Evolutionary conservation across 176 grass and related monocot genomes (phyloP).

Genomic region (Phragmites australis): DNA sequence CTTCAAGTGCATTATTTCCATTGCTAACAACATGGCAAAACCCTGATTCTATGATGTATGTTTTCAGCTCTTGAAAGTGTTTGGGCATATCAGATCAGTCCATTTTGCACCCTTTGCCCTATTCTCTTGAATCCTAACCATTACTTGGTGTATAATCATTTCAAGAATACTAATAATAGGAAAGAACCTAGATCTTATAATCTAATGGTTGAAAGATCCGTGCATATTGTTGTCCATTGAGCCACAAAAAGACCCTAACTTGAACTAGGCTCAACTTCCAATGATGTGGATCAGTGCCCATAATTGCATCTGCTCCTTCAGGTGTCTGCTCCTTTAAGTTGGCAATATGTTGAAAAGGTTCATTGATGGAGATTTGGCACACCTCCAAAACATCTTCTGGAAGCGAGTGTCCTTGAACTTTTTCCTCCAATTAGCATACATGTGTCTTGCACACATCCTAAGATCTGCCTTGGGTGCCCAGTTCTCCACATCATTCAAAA

Average conservation of each 20-base stretch:
- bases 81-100: neutral
- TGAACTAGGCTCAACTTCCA: neutral
- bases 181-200: neutral
- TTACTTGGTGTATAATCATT: neutral
- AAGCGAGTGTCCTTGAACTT: too few relatives aligned
- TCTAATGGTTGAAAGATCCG: neutral
- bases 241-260: neutral
- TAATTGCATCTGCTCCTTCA: neutral
- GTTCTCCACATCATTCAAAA: neutral
- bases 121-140: neutral
- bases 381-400: too few relatives aligned
- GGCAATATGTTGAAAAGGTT: neutral
- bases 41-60: neutral
- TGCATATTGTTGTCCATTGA: neutral
- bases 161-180: conserved; percentile 16
- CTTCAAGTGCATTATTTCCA: neutral
- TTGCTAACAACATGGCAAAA: neutral
- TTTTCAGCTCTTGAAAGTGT: neutral
- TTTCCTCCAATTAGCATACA: neutral
- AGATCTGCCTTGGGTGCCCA: neutral
- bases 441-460: neutral
- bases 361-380: neutral
- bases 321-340: neutral
- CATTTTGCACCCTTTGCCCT: neutral
- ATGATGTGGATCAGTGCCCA: neutral